Base-by-base conservation (phyloP, 139 green algal species). In the Mesotaenium endlicherianum region DNA sequence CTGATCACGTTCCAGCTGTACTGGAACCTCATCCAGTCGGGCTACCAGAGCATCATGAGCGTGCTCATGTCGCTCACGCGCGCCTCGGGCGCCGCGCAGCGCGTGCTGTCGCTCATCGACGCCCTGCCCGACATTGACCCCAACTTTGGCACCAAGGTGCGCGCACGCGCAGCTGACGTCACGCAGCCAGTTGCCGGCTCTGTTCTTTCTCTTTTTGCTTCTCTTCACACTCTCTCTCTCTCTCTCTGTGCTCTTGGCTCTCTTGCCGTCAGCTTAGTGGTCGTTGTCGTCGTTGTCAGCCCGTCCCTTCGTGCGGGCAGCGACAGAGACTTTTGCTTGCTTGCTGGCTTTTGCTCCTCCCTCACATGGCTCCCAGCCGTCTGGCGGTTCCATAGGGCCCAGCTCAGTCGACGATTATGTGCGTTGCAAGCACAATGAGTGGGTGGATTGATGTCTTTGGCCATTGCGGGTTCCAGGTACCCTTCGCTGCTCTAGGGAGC, bases 1-100 rank as follows among this genome's bases (percentile, higher is more conserved):
- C 84, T 88, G 31, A 91, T 91, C 69, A 86, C 75, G 4, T 90
- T 90, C 80, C 86, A 90, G 86, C 80, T 90, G 42, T 88, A 85
- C 49, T 90, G 85, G 84, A 82, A 86, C 47, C 58, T 89, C 2
- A 85, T 90, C 44, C 81, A 88, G 75, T 79, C 50, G 43, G 59
- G 64, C 45, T 90, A 86, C 58, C 74, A 88, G 70, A 79, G 67
- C 71, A 43, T 91, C 58, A 82, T 87, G 80, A 77, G 67, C 36
- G 77, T 90, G 20, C 64, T 91, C 60, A 90, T 76, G 30, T 88
- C 85, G n/a, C 86, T 91, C 85, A 90, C 85, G 5, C 77, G 82
- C 17, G 85, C 88, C 3, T 80, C 88, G 14, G 88, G 88, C 4
- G 85, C 84, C 20, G 88, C 88, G 1, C 82, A 87, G 64, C 75